Evolutionary conservation across 345 rosid genomes (phyloP), one percentile per base, ranked within the genome.

Genomic region (Microcos paniculata): DNA sequence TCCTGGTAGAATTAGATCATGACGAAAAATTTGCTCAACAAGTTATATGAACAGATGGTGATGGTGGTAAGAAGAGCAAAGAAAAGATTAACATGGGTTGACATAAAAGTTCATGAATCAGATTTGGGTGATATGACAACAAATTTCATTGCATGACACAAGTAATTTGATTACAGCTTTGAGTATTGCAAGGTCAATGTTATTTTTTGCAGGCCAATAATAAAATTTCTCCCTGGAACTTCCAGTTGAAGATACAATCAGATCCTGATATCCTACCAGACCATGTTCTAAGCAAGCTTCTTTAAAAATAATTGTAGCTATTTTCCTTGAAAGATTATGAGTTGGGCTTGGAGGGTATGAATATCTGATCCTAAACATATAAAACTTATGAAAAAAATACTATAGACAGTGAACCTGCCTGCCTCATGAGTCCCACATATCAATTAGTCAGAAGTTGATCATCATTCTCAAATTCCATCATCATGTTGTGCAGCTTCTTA

Each of bases 401-500:
- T 6, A 15, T 33, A 24, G n/a, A 9, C 56, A 15, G 33, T 21
- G 23, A n/a, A n/a, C n/a, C n/a, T n/a, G 26, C 5, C 14, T 24
- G 31, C 15, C 31, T 57, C 33, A 57, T 10, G 23, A 8, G 5
- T 57, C 40, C 24, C 38, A 19, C 23, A 18, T 21, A 64, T 33
- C 52, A 78, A 40, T 73, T 56, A 12, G 26, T 55, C 8, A 57
- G 24, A 48, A 67, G 16, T 49, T 30, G 68, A 14, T 67, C 40
- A 30, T 31, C 49, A 42, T 31, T 53, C 18, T 82, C 80, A 56
- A 79, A 88, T 64, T 84, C 77, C 67, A 82, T 82, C 87, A 85
- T 86, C 80, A 85, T 21, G 56, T 86, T 79, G 78, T 82, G 85
- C 71, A 90, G 70, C 73, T 90, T 90, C 88, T 85, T 86, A 83